Base-by-base conservation (phyloP, 495 filamentous ascomycete genomes). In the Cercophora scortea region DNA sequence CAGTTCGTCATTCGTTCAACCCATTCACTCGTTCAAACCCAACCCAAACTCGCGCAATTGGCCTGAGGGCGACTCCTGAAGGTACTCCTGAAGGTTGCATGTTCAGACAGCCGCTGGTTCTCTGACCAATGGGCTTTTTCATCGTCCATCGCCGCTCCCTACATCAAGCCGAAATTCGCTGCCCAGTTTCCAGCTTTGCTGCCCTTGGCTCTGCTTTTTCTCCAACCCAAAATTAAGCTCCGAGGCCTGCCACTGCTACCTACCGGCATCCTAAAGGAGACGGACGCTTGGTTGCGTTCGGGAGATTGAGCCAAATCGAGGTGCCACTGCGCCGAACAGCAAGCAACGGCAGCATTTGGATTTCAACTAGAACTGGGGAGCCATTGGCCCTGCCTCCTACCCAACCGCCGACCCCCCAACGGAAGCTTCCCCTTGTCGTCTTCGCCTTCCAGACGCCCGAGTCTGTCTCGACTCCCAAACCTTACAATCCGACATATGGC, bases 1-100 rank as follows among this genome's bases (percentile, higher is more conserved):
- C 13, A 35, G 39, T 47, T 18, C 5, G 32, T 6, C 19, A 16
- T 34, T 42, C 25, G 33, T 10, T 32, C 36, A 35, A 36, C 12
- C 17, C 12, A 41, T 36, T 13, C 13, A 38, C 10, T 13, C 17
- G 38, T 42, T 25, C 5, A 25, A 25, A 5, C 25, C 25, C 25
- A 25, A 25, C 25, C 25, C 25, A 25, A 25, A 25, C 25, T 25
- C 25, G 25, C 25, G 25, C 25, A 25, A 5, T 5, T 25, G 2
- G 25, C 25, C 25, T 5, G 2, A 25, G 25, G 35, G 34, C 34
- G 32, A 41, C 61, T 58, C 57, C 59, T 63, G 61, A 62, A 52
- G 50, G 47, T 43, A 41, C 61, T 58, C 57, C 59, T 63, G 61
- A 62, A 52, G 50, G 47, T 43, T 63, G 60, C 60, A 63, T 61